Percentiles rank a stretch among this genome's conserved stretches.
Evolutionary conservation across 2,329 filamentous ascomycete species (phyloP).

Genomic region (Stenocarpella maydis): DNA sequence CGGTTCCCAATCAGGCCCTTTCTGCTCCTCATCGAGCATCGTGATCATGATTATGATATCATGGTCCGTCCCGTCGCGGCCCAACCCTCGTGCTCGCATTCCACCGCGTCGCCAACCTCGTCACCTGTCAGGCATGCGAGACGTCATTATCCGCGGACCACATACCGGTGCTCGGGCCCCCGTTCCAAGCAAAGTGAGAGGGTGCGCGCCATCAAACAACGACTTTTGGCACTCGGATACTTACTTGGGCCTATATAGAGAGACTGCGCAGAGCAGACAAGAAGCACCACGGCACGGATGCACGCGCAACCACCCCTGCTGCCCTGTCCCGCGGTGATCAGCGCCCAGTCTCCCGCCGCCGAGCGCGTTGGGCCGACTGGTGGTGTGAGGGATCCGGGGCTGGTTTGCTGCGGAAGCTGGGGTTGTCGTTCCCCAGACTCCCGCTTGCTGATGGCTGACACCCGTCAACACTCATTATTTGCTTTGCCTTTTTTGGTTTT

Average conservation of each 20-base stretch:
- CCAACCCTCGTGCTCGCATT: neutral
- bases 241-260: too few relatives aligned
- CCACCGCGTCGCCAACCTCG: neutral
- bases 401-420: slow-evolving; percentile 18
- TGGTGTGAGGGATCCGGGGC: slow-evolving; percentile 6
- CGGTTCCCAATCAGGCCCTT: neutral
- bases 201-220: too few relatives aligned
- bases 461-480: neutral
- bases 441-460: slow-evolving; percentile 25
- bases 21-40: neutral
- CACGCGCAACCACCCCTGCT: slow-evolving; percentile 10
- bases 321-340: slow-evolving; percentile 20
- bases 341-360: neutral
- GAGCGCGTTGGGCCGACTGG: neutral
- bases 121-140: neutral
- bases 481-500: neutral
- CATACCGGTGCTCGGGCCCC: neutral
- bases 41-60: too few relatives aligned
- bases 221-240: too few relatives aligned
- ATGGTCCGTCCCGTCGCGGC: neutral
- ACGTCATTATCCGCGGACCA: neutral
- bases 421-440: slow-evolving; percentile 8
- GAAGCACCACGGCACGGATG: slow-evolving; percentile 6
- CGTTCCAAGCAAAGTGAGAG: neutral
- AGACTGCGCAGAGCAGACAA: too few relatives aligned